These are phyloP conservation scores for Arabidopsis arenosa DNA, from an alignment of 345 rosid species.

Conservation along the genomic window DNA sequence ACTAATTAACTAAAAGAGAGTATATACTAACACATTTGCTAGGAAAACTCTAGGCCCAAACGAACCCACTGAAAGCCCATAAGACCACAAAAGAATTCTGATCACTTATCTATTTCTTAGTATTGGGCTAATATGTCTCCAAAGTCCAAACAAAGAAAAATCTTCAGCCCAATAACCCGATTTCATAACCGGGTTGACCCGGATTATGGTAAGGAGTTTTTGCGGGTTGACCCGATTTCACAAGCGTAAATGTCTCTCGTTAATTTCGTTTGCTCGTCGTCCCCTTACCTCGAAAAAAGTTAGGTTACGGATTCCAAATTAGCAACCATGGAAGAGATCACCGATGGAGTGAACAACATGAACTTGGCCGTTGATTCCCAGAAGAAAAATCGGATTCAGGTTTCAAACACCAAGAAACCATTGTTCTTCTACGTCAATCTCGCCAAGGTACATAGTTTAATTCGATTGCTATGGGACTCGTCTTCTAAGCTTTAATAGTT, in stretches of 20 bases:
- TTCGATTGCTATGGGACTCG: neutral
- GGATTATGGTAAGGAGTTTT: slow-evolving; percentile 2
- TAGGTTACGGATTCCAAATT: slow-evolving; percentile 38
- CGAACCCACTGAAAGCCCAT: neutral
- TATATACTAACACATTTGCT: neutral
- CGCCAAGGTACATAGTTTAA: slow-evolving; percentile 60
- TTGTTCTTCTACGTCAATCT: slow-evolving; percentile 95
- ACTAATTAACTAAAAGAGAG: neutral
- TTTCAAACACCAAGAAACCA: slow-evolving; percentile 93
- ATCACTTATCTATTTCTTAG: too few species aligned
- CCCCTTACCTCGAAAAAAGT: neutral
- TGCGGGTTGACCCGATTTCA: neutral
- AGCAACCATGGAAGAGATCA: slow-evolving; percentile 71
- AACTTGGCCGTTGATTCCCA: slow-evolving; percentile 53
- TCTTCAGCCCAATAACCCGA: neutral
- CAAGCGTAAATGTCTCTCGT: neutral
- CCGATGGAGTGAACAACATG: slow-evolving; percentile 70
- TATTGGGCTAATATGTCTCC: too few species aligned
- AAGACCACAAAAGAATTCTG: neutral
- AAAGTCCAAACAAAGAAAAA: too few species aligned
- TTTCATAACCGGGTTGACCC: slow-evolving; percentile 29
- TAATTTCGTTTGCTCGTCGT: neutral
- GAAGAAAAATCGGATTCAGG: slow-evolving; percentile 90
- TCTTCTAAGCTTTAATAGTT: neutral
- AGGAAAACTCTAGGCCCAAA: neutral